Base-by-base conservation (phyloP, 176 grass and related monocot species). In the Calamus simplicifolius region DNA sequence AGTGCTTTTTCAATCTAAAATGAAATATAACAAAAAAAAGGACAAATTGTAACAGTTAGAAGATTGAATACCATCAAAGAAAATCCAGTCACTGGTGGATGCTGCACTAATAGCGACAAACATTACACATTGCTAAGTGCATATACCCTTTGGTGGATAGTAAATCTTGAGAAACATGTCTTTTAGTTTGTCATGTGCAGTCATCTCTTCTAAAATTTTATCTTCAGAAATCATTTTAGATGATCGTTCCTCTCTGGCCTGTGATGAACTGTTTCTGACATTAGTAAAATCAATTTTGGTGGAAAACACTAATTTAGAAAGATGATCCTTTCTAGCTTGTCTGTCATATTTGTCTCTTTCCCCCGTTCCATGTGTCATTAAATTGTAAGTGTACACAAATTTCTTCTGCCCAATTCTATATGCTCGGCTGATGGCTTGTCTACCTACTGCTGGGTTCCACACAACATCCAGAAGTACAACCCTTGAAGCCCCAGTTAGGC, bases 401-500 rank as follows among this genome's bases (percentile, higher is more conserved):
- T 79, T 90, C 66, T 91, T 7, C 69, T 90, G 92, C 0, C 92
- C 92, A 29, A 90, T 80, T 60, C 87, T 77, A 19, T 77, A 97
- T 6, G 87, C 92, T 62, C 92, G 81, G n/a, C 81, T 77, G 71
- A 90, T 85, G 3, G 92, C 87, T 65, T 97, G 92, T 69, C 76
- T 88, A 58, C 83, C 78, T 2, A 90, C 78, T 3, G 83, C 77
- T 58, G 83, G 92, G 63, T 97, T 97, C 92, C 92, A 97, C 25
- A 88, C 87, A 48, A 90, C 86, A 85, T 97, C 92, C 18, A 97
- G 69, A 21, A 97, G 83, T 66, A 97, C 72, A 13, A 97, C 83
- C 67, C 84, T 85, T 26, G 92, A 97, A 29, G 92, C 92, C 1
- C 83, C 87, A 2, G 82, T 69, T 26, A 97, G 78, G 28, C 75